Evolutionary conservation across 2,329 filamentous ascomycete species (phyloP).

Genomic region (Onygenales sp.): DNA sequence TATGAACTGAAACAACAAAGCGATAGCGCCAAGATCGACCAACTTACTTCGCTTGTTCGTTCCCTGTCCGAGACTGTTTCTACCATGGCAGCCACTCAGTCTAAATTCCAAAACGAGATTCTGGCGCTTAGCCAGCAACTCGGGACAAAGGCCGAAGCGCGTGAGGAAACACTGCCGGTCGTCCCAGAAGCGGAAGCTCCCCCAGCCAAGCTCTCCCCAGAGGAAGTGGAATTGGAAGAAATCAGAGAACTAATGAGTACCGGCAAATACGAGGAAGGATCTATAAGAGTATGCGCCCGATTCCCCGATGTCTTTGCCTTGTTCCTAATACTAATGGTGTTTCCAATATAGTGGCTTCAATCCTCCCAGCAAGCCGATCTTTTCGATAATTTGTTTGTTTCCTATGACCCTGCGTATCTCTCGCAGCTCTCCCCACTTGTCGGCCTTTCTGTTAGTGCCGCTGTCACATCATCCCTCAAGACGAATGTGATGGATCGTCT

Average conservation of each 20-base stretch:
- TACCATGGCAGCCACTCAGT: constrained; percentile 34
- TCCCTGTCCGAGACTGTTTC: constrained; percentile 44
- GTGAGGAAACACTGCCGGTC: constrained; percentile 8
- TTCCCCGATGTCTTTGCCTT: not conserved
- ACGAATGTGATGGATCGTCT: constrained; percentile 47
- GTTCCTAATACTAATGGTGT: constrained; percentile 9
- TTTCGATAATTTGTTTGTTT: constrained; percentile 54
- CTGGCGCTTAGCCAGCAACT: constrained; percentile 25
- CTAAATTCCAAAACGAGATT: constrained; percentile 32
- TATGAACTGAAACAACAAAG: constrained; percentile 43
- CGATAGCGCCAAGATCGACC: constrained; percentile 51
- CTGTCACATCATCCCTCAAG: constrained; percentile 49
- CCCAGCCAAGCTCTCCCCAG: constrained; percentile 15
- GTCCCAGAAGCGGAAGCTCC: constrained; percentile 14
- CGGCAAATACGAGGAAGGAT: constrained; percentile 35
- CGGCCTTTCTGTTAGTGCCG: constrained; percentile 51
- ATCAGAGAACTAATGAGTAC: constrained; percentile 32
- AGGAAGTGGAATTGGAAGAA: constrained; percentile 33
- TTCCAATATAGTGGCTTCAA: constrained; percentile 47
- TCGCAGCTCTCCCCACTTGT: constrained; percentile 47
- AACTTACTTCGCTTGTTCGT: constrained; percentile 47
- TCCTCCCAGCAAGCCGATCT: constrained; percentile 49
- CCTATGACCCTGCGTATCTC: constrained; percentile 48
- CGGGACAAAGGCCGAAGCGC: constrained; percentile 10
- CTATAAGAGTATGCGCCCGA: constrained; percentile 30